Conservation (phyloP, 208 protist species). For the Trypanosoma theileri region DNA sequence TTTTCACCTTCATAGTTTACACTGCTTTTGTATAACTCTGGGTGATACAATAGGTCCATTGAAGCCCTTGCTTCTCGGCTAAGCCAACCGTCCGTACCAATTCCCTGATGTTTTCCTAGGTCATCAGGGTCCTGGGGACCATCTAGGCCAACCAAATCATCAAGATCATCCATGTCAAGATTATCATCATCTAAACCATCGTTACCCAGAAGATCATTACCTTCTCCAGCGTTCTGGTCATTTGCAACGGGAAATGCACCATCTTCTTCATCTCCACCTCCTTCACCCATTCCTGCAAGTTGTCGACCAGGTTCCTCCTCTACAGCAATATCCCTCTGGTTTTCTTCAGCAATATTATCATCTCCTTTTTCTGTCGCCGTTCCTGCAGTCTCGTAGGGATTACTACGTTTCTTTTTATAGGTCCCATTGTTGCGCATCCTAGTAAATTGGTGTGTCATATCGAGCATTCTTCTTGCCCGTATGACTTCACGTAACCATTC, state of each 20-base stretch:
- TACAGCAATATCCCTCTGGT: no score
- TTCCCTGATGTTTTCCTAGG: constrained; percentile 1
- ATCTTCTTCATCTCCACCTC: constrained; percentile 15
- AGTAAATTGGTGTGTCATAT: constrained; percentile 8
- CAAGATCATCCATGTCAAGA: constrained; percentile 22
- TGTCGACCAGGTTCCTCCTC: background rate
- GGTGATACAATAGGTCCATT: constrained; percentile 75
- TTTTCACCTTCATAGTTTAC: constrained; percentile 32
- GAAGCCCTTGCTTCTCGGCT: constrained; percentile 71
- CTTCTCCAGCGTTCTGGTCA: constrained; percentile 8
- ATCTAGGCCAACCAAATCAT: constrained; percentile 20
- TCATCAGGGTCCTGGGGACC: background rate
- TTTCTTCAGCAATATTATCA: no score
- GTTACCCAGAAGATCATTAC: background rate
- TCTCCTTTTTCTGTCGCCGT: background rate
- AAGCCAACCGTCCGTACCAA: constrained; percentile 51
- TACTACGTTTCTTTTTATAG: background rate
- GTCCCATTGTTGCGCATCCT: background rate
- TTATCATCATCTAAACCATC: constrained; percentile 4
- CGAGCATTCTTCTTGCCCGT: constrained; percentile 14
- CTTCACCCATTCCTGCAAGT: constrained; percentile 1
- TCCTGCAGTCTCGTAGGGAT: background rate
- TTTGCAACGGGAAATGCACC: background rate
- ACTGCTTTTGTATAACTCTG: constrained; percentile 53
- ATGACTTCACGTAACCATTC: constrained; percentile 15